Evolutionary conservation across 2,329 filamentous ascomycete species (phyloP).

Genomic region (Sporothrix brunneoviolacea): DNA sequence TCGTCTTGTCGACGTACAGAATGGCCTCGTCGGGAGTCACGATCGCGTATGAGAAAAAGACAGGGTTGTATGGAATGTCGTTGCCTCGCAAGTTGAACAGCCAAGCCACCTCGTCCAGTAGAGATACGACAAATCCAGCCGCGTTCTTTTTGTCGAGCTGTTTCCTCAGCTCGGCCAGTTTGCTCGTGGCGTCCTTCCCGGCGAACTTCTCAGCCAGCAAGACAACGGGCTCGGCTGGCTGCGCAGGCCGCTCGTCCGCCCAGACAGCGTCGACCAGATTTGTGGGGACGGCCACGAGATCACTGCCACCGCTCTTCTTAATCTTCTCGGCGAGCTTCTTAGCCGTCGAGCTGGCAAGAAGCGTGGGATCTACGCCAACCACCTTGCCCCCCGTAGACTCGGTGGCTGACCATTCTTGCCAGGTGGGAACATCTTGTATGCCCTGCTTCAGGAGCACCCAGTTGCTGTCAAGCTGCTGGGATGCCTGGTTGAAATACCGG

Average conservation of each 20-base stretch:
- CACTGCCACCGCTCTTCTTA: slow-evolving; percentile 74
- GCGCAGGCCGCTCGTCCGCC: slow-evolving; percentile 64
- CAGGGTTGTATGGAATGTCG: slow-evolving; percentile 95
- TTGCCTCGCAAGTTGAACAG: slow-evolving; percentile 94
- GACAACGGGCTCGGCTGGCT: slow-evolving; percentile 69
- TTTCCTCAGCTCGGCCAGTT: slow-evolving; percentile 80
- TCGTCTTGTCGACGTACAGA: slow-evolving; percentile 76
- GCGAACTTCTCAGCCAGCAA: slow-evolving; percentile 66
- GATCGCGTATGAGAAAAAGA: slow-evolving; percentile 95
- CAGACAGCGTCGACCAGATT: slow-evolving; percentile 93
- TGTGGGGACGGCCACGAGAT: slow-evolving; percentile 65
- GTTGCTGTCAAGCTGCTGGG: slow-evolving; percentile 82
- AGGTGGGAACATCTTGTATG: slow-evolving; percentile 87
- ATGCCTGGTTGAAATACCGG: slow-evolving; percentile 95
- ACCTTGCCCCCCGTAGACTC: slow-evolving; percentile 80
- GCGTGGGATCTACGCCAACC: slow-evolving; percentile 84
- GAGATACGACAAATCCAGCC: slow-evolving; percentile 80
- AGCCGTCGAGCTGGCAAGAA: slow-evolving; percentile 61
- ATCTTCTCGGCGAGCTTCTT: slow-evolving; percentile 78
- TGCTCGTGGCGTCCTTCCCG: slow-evolving; percentile 75
- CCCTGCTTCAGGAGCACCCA: slow-evolving; percentile 92
- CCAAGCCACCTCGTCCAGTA: slow-evolving; percentile 96
- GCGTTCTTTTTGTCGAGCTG: slow-evolving; percentile 87
- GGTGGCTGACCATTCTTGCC: slow-evolving; percentile 92
- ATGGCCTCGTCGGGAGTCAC: slow-evolving; percentile 71